Base-by-base conservation (phyloP, 495 filamentous ascomycete species). In the Pseudevernia furfuracea region DNA sequence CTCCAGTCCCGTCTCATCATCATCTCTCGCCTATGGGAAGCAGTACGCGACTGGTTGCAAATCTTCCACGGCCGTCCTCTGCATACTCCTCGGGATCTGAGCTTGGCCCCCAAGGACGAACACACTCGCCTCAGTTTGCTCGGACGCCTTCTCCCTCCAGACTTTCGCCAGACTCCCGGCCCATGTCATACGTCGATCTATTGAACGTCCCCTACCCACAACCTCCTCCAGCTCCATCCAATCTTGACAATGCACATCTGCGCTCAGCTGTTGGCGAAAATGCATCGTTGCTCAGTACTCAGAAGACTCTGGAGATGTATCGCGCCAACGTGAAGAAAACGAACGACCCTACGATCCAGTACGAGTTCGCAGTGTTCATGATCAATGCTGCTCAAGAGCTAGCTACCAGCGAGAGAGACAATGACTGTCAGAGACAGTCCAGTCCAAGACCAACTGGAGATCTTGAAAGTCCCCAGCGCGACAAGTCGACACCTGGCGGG, bases 221-320 rank as follows among this genome's bases (percentile, higher is more conserved):
- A 72, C 90, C 89, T 32, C 85, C 87, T 7, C 89, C 91, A 15
- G 86, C 86, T 3, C 84, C 87, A 0, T 71, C 83, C n/a, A 84
- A 85, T 14, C 80, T 91, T 61, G 89, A 95, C 72, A 94, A 96
- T 69, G 82, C 87, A 4, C 80, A 87, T 59, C 78, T 99, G 30
- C 85, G 86, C 61, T 82, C 81, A 53, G 82, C 81, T n/a, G 87
- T 97, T 21, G 94, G 94, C 25, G 87, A 83, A 66, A 92, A 94
- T 72, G 92, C 92, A 23, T 95, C 91, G 3, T 79, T 97, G 14
- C 81, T 99, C 34, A 92, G 91, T 71, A 87, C 90, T 41, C 87
- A 89, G 70, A 87, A 96, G 72, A 97, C 94, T 2, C 81, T 99
- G 62, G 92, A 97, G 65, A 96, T 97, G 93, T 99, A 99, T 71